Evolutionary conservation across 2,329 filamentous ascomycete species (phyloP), one percentile per base, ranked within the genome.

Genomic region (Clarireedia hainanense): DNA sequence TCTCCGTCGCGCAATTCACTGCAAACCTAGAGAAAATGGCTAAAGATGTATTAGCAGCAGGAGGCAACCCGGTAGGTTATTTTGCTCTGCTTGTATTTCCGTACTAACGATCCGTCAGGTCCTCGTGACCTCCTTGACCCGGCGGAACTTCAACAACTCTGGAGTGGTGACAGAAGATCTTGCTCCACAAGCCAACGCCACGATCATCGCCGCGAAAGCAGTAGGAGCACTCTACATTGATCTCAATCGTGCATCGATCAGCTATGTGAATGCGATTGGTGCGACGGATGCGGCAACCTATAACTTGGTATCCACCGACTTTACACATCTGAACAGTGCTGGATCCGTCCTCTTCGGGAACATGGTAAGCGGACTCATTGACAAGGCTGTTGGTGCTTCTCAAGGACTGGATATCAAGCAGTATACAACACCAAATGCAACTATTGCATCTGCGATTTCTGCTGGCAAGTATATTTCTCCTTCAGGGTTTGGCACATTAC

Each of bases 201-300:
- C 76, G 0, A 70, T 76, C 6, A 57, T 63, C 0, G 75, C 74
- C 0, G 76, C 76, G 0, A 49, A 66, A 5, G 56, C 61, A 0
- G 69, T 69, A 6, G 56, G 59, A 0, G 43, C 69, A 15, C 60
- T 64, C 2, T 73, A 63, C 26, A 73, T 77, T 39, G 72, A 80
- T 57, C 59, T 80, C 12, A 79, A 79, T 56, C 59, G 64, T 6
- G 73, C 71, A 0, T 75, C 71, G 6, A 72, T 69, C 0, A 60
- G 67, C 5, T 79, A 79, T 56, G 64, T 76, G 17, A 74, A 78
- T 55, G 68, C 66, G 0, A 75, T 80, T 55, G 76, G 76, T 0
- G 64, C 69, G n/a, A 57, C 64, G 0, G 68, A 72, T 27, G 73
- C 73, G 2, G 68, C 66, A 27, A 68, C 62, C 27, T 78, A 78